Evolutionary conservation across 2,329 filamentous ascomycete species (phyloP).

Genomic region (Phoma sp.): DNA sequence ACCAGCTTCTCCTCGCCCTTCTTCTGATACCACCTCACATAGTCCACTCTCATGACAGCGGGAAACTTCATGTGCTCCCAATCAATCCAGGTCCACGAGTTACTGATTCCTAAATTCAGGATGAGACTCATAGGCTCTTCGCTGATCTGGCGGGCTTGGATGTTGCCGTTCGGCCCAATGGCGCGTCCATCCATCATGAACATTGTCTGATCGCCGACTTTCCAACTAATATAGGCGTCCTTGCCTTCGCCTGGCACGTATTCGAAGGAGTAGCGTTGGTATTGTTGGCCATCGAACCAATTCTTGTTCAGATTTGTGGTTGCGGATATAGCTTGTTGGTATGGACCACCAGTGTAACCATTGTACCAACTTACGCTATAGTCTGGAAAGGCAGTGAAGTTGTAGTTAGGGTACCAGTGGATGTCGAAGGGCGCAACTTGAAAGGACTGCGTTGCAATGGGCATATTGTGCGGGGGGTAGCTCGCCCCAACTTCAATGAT

Average conservation of each 20-base stretch:
- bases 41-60: constrained; percentile 62
- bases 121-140: constrained; percentile 64
- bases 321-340: constrained; percentile 64
- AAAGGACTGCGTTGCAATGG: constrained; percentile 58
- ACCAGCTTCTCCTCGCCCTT: constrained; percentile 55
- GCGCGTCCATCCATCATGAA: constrained; percentile 61
- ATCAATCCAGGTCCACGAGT: constrained; percentile 59
- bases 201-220: constrained; percentile 59
- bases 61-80: constrained; percentile 57
- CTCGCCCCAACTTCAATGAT: constrained; percentile 58
- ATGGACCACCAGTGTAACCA: constrained; percentile 61
- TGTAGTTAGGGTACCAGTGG: constrained; percentile 61
- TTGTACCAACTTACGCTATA: constrained; percentile 59
- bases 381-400: constrained; percentile 61
- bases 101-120: constrained; percentile 61
- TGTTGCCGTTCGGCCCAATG: constrained; percentile 62
- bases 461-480: constrained; percentile 47
- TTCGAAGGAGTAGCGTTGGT: constrained; percentile 65
- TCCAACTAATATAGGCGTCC: constrained; percentile 60
- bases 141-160: constrained; percentile 57
- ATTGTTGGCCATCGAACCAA: constrained; percentile 63
- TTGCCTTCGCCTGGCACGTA: constrained; percentile 59
- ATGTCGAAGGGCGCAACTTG: constrained; percentile 60
- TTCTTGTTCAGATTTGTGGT: constrained; percentile 62
- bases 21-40: constrained; percentile 63